Base-by-base conservation (phyloP, 2,329 filamentous ascomycete genomes). In the Pestalotiopsis sp. region DNA sequence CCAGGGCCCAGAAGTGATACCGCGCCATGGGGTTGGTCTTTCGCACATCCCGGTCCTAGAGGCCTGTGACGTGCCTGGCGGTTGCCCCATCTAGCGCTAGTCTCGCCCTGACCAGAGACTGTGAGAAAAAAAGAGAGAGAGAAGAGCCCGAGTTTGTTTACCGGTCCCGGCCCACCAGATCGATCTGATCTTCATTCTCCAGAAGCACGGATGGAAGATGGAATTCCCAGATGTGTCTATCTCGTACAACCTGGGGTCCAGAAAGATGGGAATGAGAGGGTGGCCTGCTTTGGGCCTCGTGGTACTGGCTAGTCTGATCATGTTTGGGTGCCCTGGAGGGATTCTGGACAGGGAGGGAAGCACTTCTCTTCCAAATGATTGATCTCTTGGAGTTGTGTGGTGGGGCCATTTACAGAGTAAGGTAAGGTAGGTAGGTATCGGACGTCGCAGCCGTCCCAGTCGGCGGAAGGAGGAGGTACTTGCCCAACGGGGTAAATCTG, bases 321-420 rank as follows among this genome's bases (percentile, higher is more conserved):
- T 59, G 23, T 31, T 25, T 17, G 45, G 56, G 57, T 31, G 23
- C 14, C 23, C 12, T 59, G 57, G 27, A 31, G 31, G 25, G 17
- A 11, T 39, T 9, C 59, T 20, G 27, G n/a, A 25, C 63, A 65
- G 49, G 63, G 63, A 60, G 58, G 65, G n/a, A 27, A 23, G 14
- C 12, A 45, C 12, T 45, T 12, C 45, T 52, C 27, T 52, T 52
- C 17, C 17, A 52, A 52, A 52, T 52, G 45, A n/a, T 52, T 52
- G 45, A n/a, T 52, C 45, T 25, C 17, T 67, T 41, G 27, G 56
- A 36, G 65, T 67, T 67, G 65, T 52, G 65, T 67, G 65, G 62
- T 38, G 64, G 45, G 45, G 45, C n/a, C 20, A n/a, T 23, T 23
- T 23, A 23, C 23, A 23, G 23, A 23, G 23, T 23, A 23, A 23